Evolutionary conservation across 2,329 filamentous ascomycete genomes (phyloP).

Genomic region (Cercospora zeina): DNA sequence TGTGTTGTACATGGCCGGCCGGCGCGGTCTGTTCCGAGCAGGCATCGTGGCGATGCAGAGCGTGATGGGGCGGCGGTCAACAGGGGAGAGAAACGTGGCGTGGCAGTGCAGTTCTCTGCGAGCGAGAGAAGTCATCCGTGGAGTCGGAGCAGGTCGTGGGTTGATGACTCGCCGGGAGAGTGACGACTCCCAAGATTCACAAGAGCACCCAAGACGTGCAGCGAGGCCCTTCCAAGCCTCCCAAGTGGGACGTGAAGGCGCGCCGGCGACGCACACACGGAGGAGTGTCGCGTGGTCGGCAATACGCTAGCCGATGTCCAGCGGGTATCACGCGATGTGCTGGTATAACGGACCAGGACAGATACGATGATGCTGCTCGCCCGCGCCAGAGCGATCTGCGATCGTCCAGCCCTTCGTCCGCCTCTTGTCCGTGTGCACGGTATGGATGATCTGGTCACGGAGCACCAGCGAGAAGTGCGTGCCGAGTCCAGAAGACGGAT

Average conservation of each 20-base stretch:
- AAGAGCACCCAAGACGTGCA: conserved; percentile 16
- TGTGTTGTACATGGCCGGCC: conserved; percentile 41
- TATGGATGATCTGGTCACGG: neutral
- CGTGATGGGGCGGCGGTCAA: conserved; percentile 1
- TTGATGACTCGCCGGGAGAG: neutral
- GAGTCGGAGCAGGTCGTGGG: neutral
- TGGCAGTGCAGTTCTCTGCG: conserved; percentile 6
- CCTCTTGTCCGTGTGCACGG: conserved; percentile 5
- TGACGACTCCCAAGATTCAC: conserved; percentile 13
- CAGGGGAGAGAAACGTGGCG: conserved; percentile 4
- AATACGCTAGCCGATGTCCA: conserved; percentile 5
- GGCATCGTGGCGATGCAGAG: conserved; percentile 28
- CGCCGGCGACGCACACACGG: conserved; percentile 15
- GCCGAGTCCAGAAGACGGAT: conserved; percentile 11
- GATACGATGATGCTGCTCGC: neutral
- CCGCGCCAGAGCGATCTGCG: neutral
- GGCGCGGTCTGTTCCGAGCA: conserved; percentile 28
- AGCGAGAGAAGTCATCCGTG: conserved; percentile 10
- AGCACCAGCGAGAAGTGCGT: neutral
- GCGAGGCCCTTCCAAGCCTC: neutral
- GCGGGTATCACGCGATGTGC: neutral
- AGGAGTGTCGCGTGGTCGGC: conserved; percentile 21
- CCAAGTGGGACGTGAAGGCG: conserved; percentile 1
- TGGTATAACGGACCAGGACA: neutral
- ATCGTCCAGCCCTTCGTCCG: neutral